These are phyloP conservation scores for Vitis labrusca DNA, from an alignment of 164 flowering plant genomes.

Conservation along the genomic window DNA sequence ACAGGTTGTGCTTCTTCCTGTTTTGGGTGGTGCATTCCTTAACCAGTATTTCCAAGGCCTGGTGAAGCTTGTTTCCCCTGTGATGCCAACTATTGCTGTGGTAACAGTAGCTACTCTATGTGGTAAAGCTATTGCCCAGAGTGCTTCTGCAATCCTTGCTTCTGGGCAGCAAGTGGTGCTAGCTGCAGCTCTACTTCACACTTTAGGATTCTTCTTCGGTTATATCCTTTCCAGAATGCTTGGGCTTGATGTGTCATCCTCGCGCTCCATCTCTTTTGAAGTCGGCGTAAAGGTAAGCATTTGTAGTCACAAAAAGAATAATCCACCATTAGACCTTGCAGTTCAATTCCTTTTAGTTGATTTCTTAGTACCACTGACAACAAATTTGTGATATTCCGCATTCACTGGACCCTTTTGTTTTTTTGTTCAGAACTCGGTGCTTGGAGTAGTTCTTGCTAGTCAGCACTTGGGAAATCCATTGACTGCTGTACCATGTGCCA, in stretches of 20 bases:
- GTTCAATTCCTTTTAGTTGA: too few species aligned
- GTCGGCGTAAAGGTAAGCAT: conserved; percentile 91
- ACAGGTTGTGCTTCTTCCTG: conserved; percentile 91
- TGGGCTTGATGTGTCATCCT: conserved; percentile 65
- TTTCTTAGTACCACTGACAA: too few species aligned
- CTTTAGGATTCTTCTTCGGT: conserved; percentile 85
- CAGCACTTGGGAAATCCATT: conserved; percentile 88
- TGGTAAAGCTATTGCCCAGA: conserved; percentile 89
- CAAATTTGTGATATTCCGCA: too few species aligned
- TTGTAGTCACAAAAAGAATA: too few species aligned
- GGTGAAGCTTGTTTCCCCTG: conserved; percentile 70
- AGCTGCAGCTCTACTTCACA: conserved; percentile 64
- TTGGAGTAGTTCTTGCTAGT: conserved; percentile 79
- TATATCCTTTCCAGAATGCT: conserved; percentile 67
- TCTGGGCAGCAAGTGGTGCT: conserved; percentile 80
- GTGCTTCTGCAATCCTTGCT: conserved; percentile 67
- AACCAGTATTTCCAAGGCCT: conserved; percentile 71
- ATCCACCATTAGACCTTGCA: too few species aligned
- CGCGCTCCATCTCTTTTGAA: conserved; percentile 83
- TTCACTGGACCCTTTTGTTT: too few species aligned
- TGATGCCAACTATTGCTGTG: conserved; percentile 86
- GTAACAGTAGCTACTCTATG: conserved; percentile 78
- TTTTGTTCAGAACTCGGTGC: conserved; percentile 68
- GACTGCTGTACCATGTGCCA: conserved; percentile 90
- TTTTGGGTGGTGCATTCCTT: conserved; percentile 73